Conservation (phyloP, 768 basidiomycete species). For the Tylopilus sp. region DNA sequence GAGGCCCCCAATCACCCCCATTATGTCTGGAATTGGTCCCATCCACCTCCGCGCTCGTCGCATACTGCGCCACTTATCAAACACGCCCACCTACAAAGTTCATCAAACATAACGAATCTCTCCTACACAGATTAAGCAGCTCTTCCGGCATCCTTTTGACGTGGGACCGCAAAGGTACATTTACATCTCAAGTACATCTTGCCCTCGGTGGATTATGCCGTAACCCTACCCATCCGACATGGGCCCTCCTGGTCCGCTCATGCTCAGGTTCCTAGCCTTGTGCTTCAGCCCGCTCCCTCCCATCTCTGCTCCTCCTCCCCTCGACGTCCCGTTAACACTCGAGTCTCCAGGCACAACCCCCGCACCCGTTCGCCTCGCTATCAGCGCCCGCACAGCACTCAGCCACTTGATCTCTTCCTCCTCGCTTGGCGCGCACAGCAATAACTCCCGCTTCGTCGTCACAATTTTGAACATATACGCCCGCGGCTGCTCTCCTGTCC, state of each 20-base stretch:
- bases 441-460: constrained; percentile 84
- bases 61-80: constrained; percentile 32
- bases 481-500: constrained; percentile 36
- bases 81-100: constrained; percentile 22
- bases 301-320: constrained; percentile 10
- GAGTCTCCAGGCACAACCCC: constrained; percentile 48
- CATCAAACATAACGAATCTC: constrained; percentile 2
- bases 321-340: constrained; percentile 22
- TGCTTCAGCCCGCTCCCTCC: constrained; percentile 39
- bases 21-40: constrained; percentile 25
- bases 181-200: constrained; percentile 4
- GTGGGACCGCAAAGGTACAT: constrained; percentile 19
- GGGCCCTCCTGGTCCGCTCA: constrained; percentile 32
- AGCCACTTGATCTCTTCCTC: constrained; percentile 99
- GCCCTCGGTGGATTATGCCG: constrained; percentile 16
- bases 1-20: constrained; percentile 13
- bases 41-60: constrained; percentile 33
- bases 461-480: constrained; percentile 90
- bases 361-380: constrained; percentile 63
- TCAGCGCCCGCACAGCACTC: constrained; percentile 88
- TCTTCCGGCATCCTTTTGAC: constrained; percentile 5
- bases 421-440: constrained; percentile 92
- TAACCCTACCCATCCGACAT: constrained; percentile 26
- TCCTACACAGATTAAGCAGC: too few relatives aligned
- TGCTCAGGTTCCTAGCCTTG: constrained; percentile 47